Evolutionary conservation across 257 asterid species (phyloP).

Genomic region (Catharanthus roseus): DNA sequence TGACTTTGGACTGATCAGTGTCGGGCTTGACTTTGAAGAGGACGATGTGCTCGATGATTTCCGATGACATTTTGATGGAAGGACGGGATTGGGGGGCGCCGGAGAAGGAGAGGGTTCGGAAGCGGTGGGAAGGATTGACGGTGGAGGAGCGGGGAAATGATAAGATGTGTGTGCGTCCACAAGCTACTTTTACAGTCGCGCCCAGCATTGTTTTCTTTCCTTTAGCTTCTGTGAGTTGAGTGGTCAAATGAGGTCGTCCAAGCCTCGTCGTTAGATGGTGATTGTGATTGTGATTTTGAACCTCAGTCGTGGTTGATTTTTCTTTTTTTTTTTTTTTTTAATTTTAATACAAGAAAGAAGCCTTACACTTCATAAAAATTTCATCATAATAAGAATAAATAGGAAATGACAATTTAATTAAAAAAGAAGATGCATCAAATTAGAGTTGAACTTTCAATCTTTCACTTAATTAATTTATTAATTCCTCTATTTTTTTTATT

Average conservation of each 20-base stretch:
- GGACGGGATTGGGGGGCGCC: conserved; percentile 13
- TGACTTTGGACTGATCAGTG: conserved; percentile 47
- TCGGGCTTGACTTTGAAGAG: conserved; percentile 63
- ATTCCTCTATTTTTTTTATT: too few relatives aligned
- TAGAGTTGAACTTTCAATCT: too few relatives aligned
- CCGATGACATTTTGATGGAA: conserved; percentile 24
- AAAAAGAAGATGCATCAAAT: too few relatives aligned
- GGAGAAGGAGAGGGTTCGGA: not conserved
- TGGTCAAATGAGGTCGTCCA: not conserved
- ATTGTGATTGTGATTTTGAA: too few relatives aligned
- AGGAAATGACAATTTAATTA: too few relatives aligned
- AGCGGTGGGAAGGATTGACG: conserved; percentile 8
- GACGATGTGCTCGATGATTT: conserved; percentile 78
- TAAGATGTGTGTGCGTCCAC: conserved; percentile 23
- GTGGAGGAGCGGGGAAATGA: conserved; percentile 22
- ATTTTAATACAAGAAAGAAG: too few relatives aligned
- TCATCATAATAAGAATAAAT: too few relatives aligned
- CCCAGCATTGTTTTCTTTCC: conserved; percentile 19
- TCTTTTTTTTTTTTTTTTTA: too few relatives aligned
- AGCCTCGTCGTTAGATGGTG: not conserved
- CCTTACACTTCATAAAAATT: too few relatives aligned
- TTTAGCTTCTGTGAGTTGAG: not conserved
- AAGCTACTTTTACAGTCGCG: conserved; percentile 16
- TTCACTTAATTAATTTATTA: too few relatives aligned
- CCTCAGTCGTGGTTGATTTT: too few relatives aligned